phyloP scores from a whole-genome alignment of 2,329 filamentous ascomycete species.

The Nemania sp. region DNA sequence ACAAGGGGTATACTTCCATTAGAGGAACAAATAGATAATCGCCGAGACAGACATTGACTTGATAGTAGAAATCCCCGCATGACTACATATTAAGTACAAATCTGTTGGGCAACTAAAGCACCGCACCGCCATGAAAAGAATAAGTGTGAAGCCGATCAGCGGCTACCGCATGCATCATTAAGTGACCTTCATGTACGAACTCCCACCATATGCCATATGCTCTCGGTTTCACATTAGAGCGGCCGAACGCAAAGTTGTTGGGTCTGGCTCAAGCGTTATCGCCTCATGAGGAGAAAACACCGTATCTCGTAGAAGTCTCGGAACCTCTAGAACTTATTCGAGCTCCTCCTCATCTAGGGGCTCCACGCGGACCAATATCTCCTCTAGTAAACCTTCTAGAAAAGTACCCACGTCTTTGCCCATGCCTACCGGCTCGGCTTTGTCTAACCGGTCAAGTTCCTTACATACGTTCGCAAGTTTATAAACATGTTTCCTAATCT shows the following conservation, averaged over 20 bases:
- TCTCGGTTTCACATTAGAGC: background rate
- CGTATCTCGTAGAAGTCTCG: background rate
- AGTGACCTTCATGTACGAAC: background rate
- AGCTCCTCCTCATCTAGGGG: slow-evolving; percentile 74
- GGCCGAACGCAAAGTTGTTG: background rate
- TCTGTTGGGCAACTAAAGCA: slow-evolving; percentile 1
- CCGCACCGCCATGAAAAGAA: background rate
- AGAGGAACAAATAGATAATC: slow-evolving; percentile 3
- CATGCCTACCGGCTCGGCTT: slow-evolving; percentile 87
- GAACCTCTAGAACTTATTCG: slow-evolving; percentile 11
- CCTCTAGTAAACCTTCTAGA: slow-evolving; percentile 88
- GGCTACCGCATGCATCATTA: background rate
- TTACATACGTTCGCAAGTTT: slow-evolving; percentile 83
- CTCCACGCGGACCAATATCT: slow-evolving; percentile 90
- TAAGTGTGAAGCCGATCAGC: background rate
- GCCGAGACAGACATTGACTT: background rate
- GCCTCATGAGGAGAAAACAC: background rate
- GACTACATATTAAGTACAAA: slow-evolving; percentile 15
- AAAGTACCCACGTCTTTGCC: slow-evolving; percentile 87
- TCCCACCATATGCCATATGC: slow-evolving; percentile 3
- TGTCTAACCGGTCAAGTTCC: slow-evolving; percentile 89
- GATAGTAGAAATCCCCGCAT: slow-evolving; percentile 7
- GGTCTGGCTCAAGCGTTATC: slow-evolving; percentile 6
- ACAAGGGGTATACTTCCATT: background rate
- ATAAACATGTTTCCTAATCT: slow-evolving; percentile 76